Percentiles rank a stretch among this genome's conserved stretches.
These are phyloP conservation scores for Thelonectria discophora DNA, from an alignment of 2,329 filamentous ascomycete genomes.

Conservation along the genomic window DNA sequence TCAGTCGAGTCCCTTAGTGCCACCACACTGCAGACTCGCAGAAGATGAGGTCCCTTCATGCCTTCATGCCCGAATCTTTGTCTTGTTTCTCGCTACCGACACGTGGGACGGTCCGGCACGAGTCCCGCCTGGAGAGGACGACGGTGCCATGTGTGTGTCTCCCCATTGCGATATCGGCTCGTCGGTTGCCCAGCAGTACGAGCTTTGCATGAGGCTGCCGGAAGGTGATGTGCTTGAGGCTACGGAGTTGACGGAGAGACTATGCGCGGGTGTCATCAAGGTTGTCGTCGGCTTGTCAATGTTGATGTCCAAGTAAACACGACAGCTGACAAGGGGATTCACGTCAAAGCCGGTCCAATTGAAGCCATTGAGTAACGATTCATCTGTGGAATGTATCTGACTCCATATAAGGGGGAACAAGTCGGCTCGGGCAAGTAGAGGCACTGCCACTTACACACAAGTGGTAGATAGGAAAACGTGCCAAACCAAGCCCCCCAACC, in stretches of 20 bases:
- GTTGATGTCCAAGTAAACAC: slow-evolving; percentile 20
- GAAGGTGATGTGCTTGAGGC: neutral
- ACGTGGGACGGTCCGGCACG: slow-evolving; percentile 35
- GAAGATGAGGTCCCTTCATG: neutral
- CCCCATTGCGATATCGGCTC: slow-evolving; percentile 17
- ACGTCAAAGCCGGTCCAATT: neutral
- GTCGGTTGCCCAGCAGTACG: slow-evolving; percentile 10
- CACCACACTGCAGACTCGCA: neutral
- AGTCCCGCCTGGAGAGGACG: slow-evolving; percentile 8
- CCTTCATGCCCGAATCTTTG: neutral
- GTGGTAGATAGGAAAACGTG: slow-evolving; percentile 20
- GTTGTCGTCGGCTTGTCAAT: neutral
- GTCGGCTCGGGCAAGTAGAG: neutral
- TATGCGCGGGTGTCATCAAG: neutral
- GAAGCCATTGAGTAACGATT: neutral
- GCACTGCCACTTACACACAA: slow-evolving; percentile 8
- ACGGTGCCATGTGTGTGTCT: slow-evolving; percentile 14
- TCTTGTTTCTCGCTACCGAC: slow-evolving; percentile 9
- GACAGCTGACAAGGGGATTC: neutral
- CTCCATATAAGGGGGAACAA: neutral
- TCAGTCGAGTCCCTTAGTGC: slow-evolving; percentile 1
- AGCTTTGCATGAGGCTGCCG: neutral
- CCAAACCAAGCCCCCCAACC: slow-evolving; percentile 4
- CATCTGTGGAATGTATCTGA: neutral
- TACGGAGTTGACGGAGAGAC: neutral